Evolutionary conservation across 1,139 yeast genomes (phyloP), one percentile per base, ranked within the genome.

Genomic region (Torulaspora pretoriensis): DNA sequence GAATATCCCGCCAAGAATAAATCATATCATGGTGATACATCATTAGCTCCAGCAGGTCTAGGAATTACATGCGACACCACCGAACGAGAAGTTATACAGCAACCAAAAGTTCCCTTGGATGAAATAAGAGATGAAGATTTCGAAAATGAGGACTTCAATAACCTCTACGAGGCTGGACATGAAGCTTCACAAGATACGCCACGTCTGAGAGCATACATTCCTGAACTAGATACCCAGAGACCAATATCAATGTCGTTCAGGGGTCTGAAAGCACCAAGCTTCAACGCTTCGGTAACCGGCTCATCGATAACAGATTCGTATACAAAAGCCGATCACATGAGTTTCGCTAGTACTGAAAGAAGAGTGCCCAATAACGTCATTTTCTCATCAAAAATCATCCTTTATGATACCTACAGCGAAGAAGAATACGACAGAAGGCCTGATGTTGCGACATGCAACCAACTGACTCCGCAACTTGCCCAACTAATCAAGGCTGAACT

Each of bases 341-440:
- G 35, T 36, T 38, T 41, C 25, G 36, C 42, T n/a, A 22, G 36
- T 27, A 22, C 42, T 3, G 33, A 35, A 8, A 43, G 33, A 26
- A 16, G 40, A 8, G 38, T 43, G 30, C 39, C 40, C 45, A 44
- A 43, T 17, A 55, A 45, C 12, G 95, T 92, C n/a, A 68, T 79
- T 38, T 92, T 92, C 65, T 83, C 95, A 2, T 83, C 95, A 1
- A 75, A 89, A 57, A 87, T 92, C 52, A 78, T 88, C 9, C 75
- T 92, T 40, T 92, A 83, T 65, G 96, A 89, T 52, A 92, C 97
- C 0, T 89, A 85, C 64, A 78, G 84, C 50, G 82, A 83, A 38
- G 81, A 78, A 13, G 96, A 87, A 55, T 92, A 92, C 63, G 97
- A 92, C 64, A 80, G 98, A 57, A 89, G 84, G 53, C 97, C 97